A percentile compares a stretch with the other conserved stretches of the same genome.
Conservation (phyloP, 2,329 filamentous ascomycete species). For the Penicillium thymicola region DNA sequence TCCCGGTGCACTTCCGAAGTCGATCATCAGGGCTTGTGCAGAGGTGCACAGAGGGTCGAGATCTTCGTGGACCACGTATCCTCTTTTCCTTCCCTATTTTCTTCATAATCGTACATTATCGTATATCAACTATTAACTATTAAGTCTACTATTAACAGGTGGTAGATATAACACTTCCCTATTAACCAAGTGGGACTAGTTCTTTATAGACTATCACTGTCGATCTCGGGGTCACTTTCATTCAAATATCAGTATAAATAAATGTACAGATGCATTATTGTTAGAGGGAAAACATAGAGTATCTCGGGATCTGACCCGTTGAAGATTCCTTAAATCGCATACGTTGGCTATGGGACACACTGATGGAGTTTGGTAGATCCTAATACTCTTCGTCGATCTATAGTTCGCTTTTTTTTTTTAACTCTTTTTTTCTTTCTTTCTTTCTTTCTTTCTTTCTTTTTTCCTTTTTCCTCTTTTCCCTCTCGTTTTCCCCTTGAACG, state of each 20-base stretch:
- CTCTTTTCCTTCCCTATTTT: background rate
- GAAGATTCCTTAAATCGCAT: conserved; percentile 27
- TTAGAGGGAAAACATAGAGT: background rate
- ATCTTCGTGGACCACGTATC: conserved; percentile 13
- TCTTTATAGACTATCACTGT: background rate
- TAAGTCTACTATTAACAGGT: too few species aligned
- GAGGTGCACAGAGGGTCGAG: conserved; percentile 17
- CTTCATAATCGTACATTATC: too few species aligned
- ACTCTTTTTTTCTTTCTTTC: background rate
- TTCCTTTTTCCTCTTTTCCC: background rate
- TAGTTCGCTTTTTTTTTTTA: conserved; percentile 14
- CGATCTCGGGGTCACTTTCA: conserved; percentile 26
- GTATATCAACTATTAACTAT: too few species aligned
- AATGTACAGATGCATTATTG: background rate
- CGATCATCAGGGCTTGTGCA: conserved; percentile 24
- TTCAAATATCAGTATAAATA: background rate
- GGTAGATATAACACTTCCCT: too few species aligned
- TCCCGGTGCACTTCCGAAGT: conserved; percentile 27
- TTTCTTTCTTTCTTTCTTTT: background rate
- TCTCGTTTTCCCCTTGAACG: background rate
- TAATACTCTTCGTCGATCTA: conserved; percentile 26
- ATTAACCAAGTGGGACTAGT: background rate
- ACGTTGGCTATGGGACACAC: conserved; percentile 20
- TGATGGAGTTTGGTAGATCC: conserved; percentile 26
- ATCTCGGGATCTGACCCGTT: conserved; percentile 20